Evolutionary conservation across 768 basidiomycete genomes (phyloP).

Genomic region (Rhodotorula toruloides): DNA sequence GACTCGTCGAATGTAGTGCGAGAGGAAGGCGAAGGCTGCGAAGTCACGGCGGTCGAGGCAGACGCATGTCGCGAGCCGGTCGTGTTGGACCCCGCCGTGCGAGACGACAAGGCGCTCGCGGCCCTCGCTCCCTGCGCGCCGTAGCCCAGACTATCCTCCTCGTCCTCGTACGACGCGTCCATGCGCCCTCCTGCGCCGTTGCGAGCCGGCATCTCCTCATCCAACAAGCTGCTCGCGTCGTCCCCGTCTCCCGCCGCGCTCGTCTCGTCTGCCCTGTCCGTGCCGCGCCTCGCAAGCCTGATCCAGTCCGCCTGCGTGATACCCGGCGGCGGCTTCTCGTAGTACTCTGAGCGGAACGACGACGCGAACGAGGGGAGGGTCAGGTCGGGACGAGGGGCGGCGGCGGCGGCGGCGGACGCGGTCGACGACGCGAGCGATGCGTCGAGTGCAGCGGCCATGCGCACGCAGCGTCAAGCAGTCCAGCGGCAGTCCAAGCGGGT

Average conservation of each 20-base stretch:
- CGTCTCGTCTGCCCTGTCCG: too few relatives aligned
- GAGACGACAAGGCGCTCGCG: too few relatives aligned
- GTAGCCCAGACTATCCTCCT: too few relatives aligned
- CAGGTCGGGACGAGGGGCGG: neutral
- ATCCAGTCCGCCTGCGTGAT: slow-evolving; percentile 7
- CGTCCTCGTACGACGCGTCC: neutral
- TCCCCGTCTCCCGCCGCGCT: neutral
- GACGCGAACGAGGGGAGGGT: slow-evolving; percentile 16
- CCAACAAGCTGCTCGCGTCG: neutral
- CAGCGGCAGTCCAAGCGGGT: neutral
- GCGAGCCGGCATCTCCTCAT: neutral
- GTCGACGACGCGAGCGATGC: neutral
- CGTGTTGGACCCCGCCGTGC: too few relatives aligned
- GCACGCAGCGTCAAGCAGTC: too few relatives aligned
- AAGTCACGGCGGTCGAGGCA: too few relatives aligned
- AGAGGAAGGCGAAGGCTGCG: too few relatives aligned
- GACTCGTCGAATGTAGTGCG: too few relatives aligned
- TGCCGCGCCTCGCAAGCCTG: neutral
- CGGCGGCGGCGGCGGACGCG: neutral
- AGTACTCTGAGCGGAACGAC: slow-evolving; percentile 18
- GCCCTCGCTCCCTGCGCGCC: neutral
- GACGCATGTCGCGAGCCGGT: too few relatives aligned
- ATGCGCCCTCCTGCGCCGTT: neutral
- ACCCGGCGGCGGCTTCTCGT: slow-evolving; percentile 21
- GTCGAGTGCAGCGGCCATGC: too few relatives aligned